Evolutionary conservation across 306 rosid species (phyloP), one percentile per base, ranked within the genome.

Genomic region (Pachyrhizus erosus): DNA sequence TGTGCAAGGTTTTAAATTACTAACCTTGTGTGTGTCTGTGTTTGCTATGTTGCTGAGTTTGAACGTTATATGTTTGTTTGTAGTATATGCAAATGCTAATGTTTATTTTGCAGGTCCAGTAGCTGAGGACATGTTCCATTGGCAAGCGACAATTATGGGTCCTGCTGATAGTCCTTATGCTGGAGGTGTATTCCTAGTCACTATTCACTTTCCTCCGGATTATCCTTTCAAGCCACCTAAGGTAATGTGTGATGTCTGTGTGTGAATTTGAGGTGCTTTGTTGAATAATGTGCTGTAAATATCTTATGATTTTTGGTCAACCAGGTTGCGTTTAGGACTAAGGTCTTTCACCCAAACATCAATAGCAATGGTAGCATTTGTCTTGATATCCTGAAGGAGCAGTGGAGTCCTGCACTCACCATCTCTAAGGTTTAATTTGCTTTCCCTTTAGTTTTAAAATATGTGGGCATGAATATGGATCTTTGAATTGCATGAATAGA

Each of bases 201-300:
- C 89, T 55, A 88, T 91, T 57, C 91, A 84, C 76, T 90, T 90
- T 23, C 93, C 93, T 78, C 90, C 91, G 9, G 94, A 91, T 68
- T 91, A 91, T 84, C 95, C 95, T 73, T 91, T 91, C 86, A 91
- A 89, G 86, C 95, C 95, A 24, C 95, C 95, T 7, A 91, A 91
- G 95, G 95, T 91, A 82, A 84, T 57, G 55, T 42, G 69, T 61
- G 39, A 20, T 78, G 66, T 55, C 40, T 60, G 20, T 24, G 7
- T 57, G 29, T 61, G 80, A 24, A 20, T 23, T 11, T 18, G 48
- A 61, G 77, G 1, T 34, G 18, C 34, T 74, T 1, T 23, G 27
- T 6, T 67, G 58, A 70, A 73, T 67, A 4, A 34, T 49, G 79
- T 67, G 13, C 15, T 24, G 48, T 48, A 80, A 80, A 10, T 57